Conservation (phyloP, 305 asterid genomes). For the Fraxinus greggii region DNA sequence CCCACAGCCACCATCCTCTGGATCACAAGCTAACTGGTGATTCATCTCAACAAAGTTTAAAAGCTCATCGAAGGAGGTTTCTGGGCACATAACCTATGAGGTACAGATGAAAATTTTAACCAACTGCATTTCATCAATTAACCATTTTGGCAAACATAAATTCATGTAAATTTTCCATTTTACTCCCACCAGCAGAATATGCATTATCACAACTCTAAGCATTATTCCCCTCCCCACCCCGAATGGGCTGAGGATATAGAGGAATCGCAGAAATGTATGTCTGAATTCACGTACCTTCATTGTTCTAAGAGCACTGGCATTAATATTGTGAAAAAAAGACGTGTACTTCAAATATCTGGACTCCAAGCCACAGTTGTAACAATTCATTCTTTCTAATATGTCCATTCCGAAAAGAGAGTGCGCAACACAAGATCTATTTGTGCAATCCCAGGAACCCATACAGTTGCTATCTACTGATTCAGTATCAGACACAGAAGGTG, state of each 20-base stretch:
- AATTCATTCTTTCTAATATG: slow-evolving; percentile 79
- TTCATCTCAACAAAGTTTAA: slow-evolving; percentile 82
- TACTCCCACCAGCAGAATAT: slow-evolving; percentile 2
- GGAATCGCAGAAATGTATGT: slow-evolving; percentile 2
- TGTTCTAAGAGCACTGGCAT: slow-evolving; percentile 91
- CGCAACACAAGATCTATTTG: slow-evolving; percentile 62
- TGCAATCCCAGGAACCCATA: slow-evolving; percentile 74
- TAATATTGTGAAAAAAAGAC: slow-evolving; percentile 80
- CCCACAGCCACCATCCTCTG: slow-evolving; percentile 85
- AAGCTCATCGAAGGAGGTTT: slow-evolving; percentile 80
- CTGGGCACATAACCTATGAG: slow-evolving; percentile 72
- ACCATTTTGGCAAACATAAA: slow-evolving; percentile 5
- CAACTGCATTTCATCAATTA: slow-evolving; percentile 8
- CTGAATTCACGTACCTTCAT: slow-evolving; percentile 58
- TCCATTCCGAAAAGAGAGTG: slow-evolving; percentile 91
- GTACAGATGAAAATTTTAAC: slow-evolving; percentile 18
- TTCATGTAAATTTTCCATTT: slow-evolving; percentile 8
- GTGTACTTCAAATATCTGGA: slow-evolving; percentile 81
- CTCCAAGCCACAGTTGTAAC: slow-evolving; percentile 73
- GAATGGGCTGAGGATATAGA: neutral
- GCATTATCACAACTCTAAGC: neutral
- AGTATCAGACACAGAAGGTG: slow-evolving; percentile 41
- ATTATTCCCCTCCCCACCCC: neutral
- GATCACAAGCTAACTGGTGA: slow-evolving; percentile 89
- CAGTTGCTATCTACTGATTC: slow-evolving; percentile 56